Conservation (phyloP, 345 rosid genomes). For the Pugionium cornutum region DNA sequence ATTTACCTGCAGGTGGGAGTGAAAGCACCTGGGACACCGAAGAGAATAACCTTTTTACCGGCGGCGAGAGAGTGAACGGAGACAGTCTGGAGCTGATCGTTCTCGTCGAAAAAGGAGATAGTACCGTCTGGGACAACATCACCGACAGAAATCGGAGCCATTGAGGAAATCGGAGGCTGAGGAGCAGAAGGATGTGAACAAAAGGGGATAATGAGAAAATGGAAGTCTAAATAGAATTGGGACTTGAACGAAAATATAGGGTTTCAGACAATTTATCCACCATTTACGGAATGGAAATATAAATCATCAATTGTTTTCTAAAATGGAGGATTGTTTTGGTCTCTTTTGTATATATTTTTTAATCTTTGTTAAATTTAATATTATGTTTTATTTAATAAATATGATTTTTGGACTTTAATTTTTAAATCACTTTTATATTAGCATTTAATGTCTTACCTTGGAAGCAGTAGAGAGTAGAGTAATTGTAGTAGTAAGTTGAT, state of each 20-base stretch:
- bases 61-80: constrained; percentile 81
- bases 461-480: too few species aligned
- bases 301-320: background rate
- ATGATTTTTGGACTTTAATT: too few species aligned
- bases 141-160: constrained; percentile 92
- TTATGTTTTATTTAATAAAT: too few species aligned
- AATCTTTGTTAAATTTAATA: too few species aligned
- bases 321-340: too few species aligned
- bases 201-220: background rate
- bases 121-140: constrained; percentile 75
- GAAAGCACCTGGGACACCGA: constrained; percentile 99
- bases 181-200: background rate
- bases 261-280: background rate
- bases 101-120: constrained; percentile 80
- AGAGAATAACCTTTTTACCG: constrained; percentile 78
- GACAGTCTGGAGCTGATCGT: constrained; percentile 74
- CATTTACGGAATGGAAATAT: too few species aligned
- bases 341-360: too few species aligned
- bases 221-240: background rate
- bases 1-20: constrained; percentile 96
- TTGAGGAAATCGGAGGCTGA: constrained; percentile 24
- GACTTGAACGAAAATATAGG: constrained; percentile 7
- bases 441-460: too few species aligned
- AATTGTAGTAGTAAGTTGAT: too few species aligned
- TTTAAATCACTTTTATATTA: too few species aligned